Percentiles rank a stretch among this genome's conserved stretches.
Conservation (phyloP, 2,329 filamentous ascomycete genomes). For the Pseudocercospora macadamiae region DNA sequence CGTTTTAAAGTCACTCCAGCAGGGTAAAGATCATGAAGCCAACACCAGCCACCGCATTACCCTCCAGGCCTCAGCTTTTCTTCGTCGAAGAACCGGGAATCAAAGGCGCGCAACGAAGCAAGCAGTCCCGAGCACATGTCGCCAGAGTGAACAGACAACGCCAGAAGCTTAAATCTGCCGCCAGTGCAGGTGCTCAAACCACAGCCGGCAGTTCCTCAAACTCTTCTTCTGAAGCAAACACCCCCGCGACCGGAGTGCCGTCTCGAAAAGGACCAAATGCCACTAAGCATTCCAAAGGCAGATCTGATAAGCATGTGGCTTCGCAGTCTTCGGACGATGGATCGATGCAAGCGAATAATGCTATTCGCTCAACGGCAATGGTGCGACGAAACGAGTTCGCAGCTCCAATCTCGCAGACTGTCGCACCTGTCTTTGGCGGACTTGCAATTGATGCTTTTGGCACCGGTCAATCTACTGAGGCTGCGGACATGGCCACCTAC, state of each 20-base stretch:
- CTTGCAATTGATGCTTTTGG: slow-evolving; percentile 10
- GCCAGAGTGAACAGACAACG: slow-evolving; percentile 20
- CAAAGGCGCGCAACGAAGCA: slow-evolving; percentile 11
- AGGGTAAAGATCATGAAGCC: slow-evolving; percentile 4
- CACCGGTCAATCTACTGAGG: slow-evolving; percentile 8
- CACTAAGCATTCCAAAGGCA: neutral
- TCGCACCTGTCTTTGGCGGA: slow-evolving; percentile 19
- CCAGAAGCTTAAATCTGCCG: slow-evolving; percentile 13
- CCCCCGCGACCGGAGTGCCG: neutral
- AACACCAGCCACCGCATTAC: neutral
- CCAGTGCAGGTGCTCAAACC: neutral
- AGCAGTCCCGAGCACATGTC: slow-evolving; percentile 22
- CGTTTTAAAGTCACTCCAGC: neutral
- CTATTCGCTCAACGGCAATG: neutral
- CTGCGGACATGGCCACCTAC: slow-evolving; percentile 17
- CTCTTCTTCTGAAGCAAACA: neutral
- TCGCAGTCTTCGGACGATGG: too few relatives aligned
- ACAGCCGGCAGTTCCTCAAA: neutral
- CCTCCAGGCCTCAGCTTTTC: slow-evolving; percentile 9
- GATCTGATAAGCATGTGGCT: too few relatives aligned
- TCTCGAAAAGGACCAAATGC: neutral
- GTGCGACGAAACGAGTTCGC: neutral
- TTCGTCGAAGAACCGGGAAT: slow-evolving; percentile 17
- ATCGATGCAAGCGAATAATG: too few relatives aligned
- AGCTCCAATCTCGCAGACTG: slow-evolving; percentile 1